Percentiles rank a stretch among this genome's conserved stretches.
phyloP scores from a whole-genome alignment of 2,329 filamentous ascomycete genomes.

The Talaromyces funiculosus region DNA sequence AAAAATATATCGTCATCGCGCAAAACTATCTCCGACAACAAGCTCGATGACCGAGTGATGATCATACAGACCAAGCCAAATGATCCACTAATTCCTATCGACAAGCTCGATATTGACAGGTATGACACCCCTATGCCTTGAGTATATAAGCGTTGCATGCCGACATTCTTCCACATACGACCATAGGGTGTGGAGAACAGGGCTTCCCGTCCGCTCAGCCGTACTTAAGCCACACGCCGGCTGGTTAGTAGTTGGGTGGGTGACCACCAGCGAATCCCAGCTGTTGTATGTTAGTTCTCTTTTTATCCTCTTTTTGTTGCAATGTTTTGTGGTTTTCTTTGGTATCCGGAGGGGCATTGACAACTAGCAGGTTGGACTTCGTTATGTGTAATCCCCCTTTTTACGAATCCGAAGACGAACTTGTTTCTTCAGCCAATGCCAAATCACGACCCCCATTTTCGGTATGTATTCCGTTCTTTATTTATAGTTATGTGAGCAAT shows the following conservation, averaged over 20 bases:
- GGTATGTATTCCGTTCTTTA: constrained; percentile 42
- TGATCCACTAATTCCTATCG: constrained; percentile 59
- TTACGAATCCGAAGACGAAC: constrained; percentile 68
- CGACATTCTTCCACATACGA: neutral
- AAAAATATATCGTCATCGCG: constrained; percentile 62
- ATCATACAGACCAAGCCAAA: constrained; percentile 52
- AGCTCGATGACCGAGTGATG: constrained; percentile 57
- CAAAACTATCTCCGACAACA: constrained; percentile 63
- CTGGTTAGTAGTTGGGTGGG: constrained; percentile 46
- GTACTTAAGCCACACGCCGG: constrained; percentile 31
- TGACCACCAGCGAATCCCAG: constrained; percentile 45
- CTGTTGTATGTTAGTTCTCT: constrained; percentile 39
- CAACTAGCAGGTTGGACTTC: constrained; percentile 59
- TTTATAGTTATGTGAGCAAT: too few species aligned
- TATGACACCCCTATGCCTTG: constrained; percentile 7
- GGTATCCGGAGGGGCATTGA: neutral
- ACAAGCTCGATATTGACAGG: constrained; percentile 26
- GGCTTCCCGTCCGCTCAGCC: constrained; percentile 20
- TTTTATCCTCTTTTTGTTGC: neutral
- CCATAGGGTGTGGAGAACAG: constrained; percentile 20
- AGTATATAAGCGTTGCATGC: constrained; percentile 1
- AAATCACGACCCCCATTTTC: constrained; percentile 67
- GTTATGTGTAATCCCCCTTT: constrained; percentile 95
- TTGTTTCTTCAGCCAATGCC: constrained; percentile 57
- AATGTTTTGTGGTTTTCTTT: neutral